Evolutionary conservation across 305 asterid species (phyloP).

Genomic region (Rubia tinctorum): DNA sequence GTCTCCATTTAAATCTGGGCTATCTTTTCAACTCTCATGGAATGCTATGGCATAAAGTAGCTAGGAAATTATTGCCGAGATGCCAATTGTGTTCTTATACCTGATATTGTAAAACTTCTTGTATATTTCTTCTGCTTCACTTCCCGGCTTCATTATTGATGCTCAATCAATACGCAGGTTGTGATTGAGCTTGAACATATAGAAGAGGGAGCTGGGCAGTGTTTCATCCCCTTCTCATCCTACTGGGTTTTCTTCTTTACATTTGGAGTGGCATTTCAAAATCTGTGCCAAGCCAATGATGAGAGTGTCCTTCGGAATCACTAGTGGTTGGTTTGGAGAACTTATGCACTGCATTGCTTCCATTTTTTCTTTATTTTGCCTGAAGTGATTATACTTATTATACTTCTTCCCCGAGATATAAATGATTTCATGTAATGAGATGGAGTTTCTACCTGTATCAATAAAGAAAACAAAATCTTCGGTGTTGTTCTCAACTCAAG

Average conservation of each 20-base stretch:
- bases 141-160: not conserved
- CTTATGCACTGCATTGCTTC: not conserved
- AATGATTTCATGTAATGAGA: not conserved
- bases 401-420: not conserved
- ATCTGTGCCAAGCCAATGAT: not conserved
- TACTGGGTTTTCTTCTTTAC: not conserved
- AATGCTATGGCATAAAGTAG: not conserved
- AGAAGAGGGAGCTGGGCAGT: not conserved
- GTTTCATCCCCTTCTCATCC: not conserved
- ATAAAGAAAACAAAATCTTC: not conserved
- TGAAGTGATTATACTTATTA: not conserved
- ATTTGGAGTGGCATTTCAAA: not conserved
- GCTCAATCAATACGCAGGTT: slow-evolving; percentile 7
- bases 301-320: not conserved
- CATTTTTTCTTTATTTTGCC: not conserved
- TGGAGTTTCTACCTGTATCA: not conserved
- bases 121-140: not conserved
- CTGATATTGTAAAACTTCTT: not conserved
- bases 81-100: not conserved
- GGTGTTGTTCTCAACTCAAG: not conserved
- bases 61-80: not conserved
- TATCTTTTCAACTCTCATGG: not conserved
- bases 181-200: not conserved
- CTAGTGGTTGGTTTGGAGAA: not conserved
- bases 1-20: not conserved